phyloP scores from a whole-genome alignment of 2,329 filamentous ascomycete genomes.

The Trichoderma koningii region DNA sequence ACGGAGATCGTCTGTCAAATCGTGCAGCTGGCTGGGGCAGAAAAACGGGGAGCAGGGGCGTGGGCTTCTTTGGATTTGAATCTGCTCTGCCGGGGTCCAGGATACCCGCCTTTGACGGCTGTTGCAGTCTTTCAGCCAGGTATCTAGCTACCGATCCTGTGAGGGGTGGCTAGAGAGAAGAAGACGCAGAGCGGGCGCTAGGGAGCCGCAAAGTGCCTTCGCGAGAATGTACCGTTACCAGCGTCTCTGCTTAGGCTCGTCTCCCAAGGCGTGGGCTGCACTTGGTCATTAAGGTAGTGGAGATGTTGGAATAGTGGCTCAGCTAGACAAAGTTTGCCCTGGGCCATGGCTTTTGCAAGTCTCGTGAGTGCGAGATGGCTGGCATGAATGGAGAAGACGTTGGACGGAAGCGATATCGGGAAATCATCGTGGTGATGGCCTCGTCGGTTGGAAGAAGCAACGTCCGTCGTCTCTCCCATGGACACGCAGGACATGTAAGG shows the following conservation, averaged over 20 bases:
- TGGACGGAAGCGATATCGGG: slow-evolving; percentile 16
- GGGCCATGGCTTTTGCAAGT: not conserved
- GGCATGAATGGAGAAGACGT: not conserved
- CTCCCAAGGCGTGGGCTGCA: not conserved
- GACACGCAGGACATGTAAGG: not conserved
- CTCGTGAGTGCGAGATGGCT: slow-evolving; percentile 17
- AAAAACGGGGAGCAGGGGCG: slow-evolving; percentile 18
- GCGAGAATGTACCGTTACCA: not conserved
- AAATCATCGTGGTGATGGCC: not conserved
- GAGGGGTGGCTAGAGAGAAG: slow-evolving; percentile 4
- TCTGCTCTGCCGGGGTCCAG: not conserved
- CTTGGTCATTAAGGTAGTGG: slow-evolving; percentile 26
- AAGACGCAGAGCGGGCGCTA: slow-evolving; percentile 1
- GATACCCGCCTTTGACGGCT: slow-evolving; percentile 3
- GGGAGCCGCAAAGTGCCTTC: not conserved
- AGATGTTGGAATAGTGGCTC: slow-evolving; percentile 10
- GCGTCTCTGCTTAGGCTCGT: not conserved
- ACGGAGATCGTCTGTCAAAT: slow-evolving; percentile 30
- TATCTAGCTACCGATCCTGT: slow-evolving; percentile 10
- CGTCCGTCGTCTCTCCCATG: not conserved
- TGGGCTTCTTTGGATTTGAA: slow-evolving; percentile 11
- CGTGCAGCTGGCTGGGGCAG: slow-evolving; percentile 28
- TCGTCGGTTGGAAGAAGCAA: not conserved
- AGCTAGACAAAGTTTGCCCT: slow-evolving; percentile 2
- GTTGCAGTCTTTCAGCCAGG: not conserved